Percentiles rank a stretch among this genome's conserved stretches.
Evolutionary conservation across 2,329 filamentous ascomycete genomes (phyloP).

Genomic region (Fusarium chaquense): DNA sequence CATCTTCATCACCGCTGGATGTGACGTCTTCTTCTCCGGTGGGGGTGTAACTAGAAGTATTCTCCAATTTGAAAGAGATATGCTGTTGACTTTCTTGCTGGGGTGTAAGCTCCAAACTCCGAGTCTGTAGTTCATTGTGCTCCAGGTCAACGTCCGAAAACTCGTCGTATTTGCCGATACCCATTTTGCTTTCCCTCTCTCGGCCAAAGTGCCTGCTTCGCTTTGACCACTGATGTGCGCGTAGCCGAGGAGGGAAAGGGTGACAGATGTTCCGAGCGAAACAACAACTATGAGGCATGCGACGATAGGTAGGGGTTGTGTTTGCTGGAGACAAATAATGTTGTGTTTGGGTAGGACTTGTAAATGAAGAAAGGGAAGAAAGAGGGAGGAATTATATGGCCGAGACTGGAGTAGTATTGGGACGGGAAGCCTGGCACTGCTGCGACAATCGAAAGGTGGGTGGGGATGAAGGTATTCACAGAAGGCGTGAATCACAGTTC

Average conservation of each 20-base stretch:
- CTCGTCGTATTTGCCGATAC: not conserved
- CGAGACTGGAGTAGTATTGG: not conserved
- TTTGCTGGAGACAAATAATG: not conserved
- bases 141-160: not conserved
- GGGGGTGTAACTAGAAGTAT: not conserved
- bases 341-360: not conserved
- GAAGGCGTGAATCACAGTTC: not conserved
- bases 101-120: not conserved
- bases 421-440: not conserved
- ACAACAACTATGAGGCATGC: not conserved
- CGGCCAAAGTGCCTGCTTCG: not conserved
- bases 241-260: not conserved
- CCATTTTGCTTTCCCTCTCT: constrained; percentile 4
- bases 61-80: not conserved
- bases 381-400: not conserved
- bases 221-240: not conserved
- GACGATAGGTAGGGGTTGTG: not conserved
- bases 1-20: not conserved
- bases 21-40: not conserved
- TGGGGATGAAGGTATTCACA: not conserved
- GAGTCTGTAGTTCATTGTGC: not conserved
- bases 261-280: not conserved
- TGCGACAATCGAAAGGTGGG: not conserved
- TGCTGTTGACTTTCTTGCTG: not conserved
- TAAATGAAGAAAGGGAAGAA: not conserved